A percentile compares a stretch with the other conserved stretches of the same genome.
Evolutionary conservation across 2,329 filamentous ascomycete genomes (phyloP).

Genomic region (Cercospora nicotianae): DNA sequence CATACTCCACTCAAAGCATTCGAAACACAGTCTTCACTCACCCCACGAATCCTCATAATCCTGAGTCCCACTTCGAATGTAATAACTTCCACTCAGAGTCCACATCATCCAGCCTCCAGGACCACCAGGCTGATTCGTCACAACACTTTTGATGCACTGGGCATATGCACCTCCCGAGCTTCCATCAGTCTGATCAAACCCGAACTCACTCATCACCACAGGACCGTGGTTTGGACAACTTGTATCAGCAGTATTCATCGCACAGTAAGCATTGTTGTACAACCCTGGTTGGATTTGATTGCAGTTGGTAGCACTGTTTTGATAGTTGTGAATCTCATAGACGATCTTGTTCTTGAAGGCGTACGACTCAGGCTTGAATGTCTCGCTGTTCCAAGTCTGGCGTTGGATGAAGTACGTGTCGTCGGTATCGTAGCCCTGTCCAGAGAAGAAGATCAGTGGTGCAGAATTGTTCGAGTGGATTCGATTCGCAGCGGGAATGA

Average conservation of each 20-base stretch:
- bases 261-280: constrained; percentile 56
- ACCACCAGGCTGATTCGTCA: constrained; percentile 48
- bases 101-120: constrained; percentile 58
- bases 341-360: constrained; percentile 54
- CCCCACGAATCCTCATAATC: constrained; percentile 60
- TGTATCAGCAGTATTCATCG: constrained; percentile 43
- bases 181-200: constrained; percentile 52
- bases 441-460: constrained; percentile 60
- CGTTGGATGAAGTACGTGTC: constrained; percentile 48
- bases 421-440: constrained; percentile 58
- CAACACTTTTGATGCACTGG: constrained; percentile 53
- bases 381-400: constrained; percentile 43
- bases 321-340: constrained; percentile 63
- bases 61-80: constrained; percentile 54
- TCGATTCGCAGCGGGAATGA: constrained; percentile 52
- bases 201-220: constrained; percentile 57
- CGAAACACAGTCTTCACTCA: constrained; percentile 17
- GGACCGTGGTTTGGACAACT: constrained; percentile 39
- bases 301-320: constrained; percentile 40
- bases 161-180: constrained; percentile 54
- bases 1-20: background rate
- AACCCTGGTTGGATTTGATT: constrained; percentile 52
- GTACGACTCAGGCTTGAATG: constrained; percentile 53
- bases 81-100: constrained; percentile 57
- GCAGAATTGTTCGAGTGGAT: constrained; percentile 55